These are phyloP conservation scores for Pseudozyma tsukubaensis DNA, from an alignment of 1,284 basidiomycete species.

Conservation along the genomic window DNA sequence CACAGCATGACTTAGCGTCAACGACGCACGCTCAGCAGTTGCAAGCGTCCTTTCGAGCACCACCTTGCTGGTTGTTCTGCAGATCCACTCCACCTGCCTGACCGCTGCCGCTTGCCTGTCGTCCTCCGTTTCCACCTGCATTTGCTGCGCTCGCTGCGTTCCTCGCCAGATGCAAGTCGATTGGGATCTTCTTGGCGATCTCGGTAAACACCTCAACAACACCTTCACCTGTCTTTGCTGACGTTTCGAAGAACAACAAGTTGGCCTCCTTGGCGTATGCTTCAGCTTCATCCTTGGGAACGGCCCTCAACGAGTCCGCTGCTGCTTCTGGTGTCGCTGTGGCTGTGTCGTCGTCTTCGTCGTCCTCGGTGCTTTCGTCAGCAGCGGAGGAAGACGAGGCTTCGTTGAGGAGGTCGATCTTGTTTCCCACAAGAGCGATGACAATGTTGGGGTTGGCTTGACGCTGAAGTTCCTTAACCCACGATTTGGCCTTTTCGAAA, in stretches of 20 bases:
- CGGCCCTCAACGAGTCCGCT: conserved; percentile 53
- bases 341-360: conserved; percentile 70
- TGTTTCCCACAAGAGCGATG: conserved; percentile 73
- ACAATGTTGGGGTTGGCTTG: conserved; percentile 99
- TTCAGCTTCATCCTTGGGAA: conserved; percentile 83
- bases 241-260: conserved; percentile 95
- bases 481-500: conserved; percentile 98
- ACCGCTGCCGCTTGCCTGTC: conserved; percentile 42
- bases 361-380: conserved; percentile 40
- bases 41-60: conserved; percentile 56
- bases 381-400: conserved; percentile 65
- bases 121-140: conserved; percentile 29
- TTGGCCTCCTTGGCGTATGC: conserved; percentile 94
- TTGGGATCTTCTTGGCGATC: conserved; percentile 68
- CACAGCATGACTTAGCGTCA: too few relatives aligned
- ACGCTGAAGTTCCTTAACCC: conserved; percentile 99
- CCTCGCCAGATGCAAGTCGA: conserved; percentile 54
- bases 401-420: conserved; percentile 85
- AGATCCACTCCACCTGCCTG: conserved; percentile 50
- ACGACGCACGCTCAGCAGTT: conserved; percentile 45
- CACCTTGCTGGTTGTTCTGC: conserved; percentile 32
- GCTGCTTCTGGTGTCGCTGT: conserved; percentile 68
- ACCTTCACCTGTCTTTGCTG: conserved; percentile 96
- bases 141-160: conserved; percentile 39
- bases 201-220: conserved; percentile 98